Conservation (phyloP, 257 asterid genomes). For the Linderniella brevidens region DNA sequence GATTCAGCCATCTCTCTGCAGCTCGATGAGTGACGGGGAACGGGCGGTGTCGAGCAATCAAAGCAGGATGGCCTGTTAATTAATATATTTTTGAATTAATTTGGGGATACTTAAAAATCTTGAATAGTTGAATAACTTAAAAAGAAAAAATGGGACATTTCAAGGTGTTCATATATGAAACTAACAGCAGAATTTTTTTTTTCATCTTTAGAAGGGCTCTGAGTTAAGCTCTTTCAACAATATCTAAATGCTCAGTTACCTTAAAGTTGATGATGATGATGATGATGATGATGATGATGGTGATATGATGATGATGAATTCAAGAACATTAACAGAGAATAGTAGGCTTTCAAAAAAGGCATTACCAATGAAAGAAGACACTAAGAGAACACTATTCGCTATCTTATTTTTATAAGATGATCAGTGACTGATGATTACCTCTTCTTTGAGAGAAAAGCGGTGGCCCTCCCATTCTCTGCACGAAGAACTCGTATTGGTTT, state of each 20-base stretch:
- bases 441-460: conserved; percentile 67
- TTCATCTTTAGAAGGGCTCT: too few species aligned
- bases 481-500: conserved; percentile 88
- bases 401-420: neutral
- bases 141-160: too few species aligned
- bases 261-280: too few species aligned
- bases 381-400: too few species aligned
- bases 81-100: too few species aligned
- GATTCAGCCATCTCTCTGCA: conserved; percentile 94
- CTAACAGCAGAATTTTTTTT: too few species aligned
- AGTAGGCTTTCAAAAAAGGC: neutral
- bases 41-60: conserved; percentile 94
- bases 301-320: too few species aligned
- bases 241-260: too few species aligned
- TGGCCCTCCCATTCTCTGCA: conserved; percentile 98
- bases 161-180: too few species aligned
- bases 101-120: too few species aligned
- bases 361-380: too few species aligned
- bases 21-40: conserved; percentile 82
- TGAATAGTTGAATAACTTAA: neutral
- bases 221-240: too few species aligned
- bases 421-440: conserved; percentile 23
- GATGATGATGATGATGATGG: neutral
- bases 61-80: conserved; percentile 84
- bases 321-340: neutral